Base-by-base conservation (phyloP, 495 filamentous ascomycete species). In the Penicillium chermesinum region DNA sequence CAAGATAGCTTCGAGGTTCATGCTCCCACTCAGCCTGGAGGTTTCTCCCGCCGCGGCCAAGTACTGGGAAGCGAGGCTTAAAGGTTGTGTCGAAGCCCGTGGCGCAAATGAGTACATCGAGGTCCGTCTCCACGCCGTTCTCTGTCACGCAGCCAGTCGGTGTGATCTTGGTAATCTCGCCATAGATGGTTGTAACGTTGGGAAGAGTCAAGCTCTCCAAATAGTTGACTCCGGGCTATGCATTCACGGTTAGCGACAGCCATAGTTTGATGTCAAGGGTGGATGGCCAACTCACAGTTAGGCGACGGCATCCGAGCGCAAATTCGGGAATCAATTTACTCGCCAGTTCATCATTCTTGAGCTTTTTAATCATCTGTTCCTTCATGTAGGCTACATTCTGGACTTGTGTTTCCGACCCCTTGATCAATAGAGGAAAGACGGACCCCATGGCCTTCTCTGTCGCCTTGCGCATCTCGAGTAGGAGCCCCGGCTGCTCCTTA, bases 1-100 rank as follows among this genome's bases (percentile, higher is more conserved):
- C 55, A 0, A 70, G 44, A 14, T 64, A 62, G 0, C 63, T 52
- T 2, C 61, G 48, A 0, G 61, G 60, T 18, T 66, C 56, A 7
- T 66, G 57, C 13, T 47, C 47, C 53, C 55, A 66, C 17, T 61
- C 62, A 7, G 67, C 51, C 2, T 56, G 58, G 0, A 76, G 55
- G 14, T 51, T 57, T 7, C 57, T 57, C 12, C 66, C 64, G 6
- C 68, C 52, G 7, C 54, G 61, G 0, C 74, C 75, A 10, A 69
- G 22, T 5, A 77, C 40, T 2, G 59, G 60, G 43, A 53, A 76
- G 2, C 48, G 43, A 0, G 72, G 69, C 8, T 58, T 46, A 42
- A 63, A 71, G 2, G 65, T 67, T 1, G 69, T 66, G 27, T 78
- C 68, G 52, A 78, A 81, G 1, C 77, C 77, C 1, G 73, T 75